Evolutionary conservation across 2,329 filamentous ascomycete genomes (phyloP).

Genomic region (Onygenales sp.): DNA sequence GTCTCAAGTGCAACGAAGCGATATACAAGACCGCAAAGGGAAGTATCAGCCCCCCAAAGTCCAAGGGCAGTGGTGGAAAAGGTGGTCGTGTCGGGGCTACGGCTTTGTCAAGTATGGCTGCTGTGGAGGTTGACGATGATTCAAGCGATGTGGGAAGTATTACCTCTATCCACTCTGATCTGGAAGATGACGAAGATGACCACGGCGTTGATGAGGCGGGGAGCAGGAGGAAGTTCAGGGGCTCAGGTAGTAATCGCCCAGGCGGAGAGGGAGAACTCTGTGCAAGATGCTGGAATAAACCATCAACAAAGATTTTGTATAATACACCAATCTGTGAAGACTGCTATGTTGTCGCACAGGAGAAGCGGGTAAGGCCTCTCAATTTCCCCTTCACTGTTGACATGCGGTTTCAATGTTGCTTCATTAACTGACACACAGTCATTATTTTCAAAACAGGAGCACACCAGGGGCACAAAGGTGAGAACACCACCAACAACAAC

Average conservation of each 20-base stretch:
- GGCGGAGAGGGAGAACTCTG: conserved; percentile 8
- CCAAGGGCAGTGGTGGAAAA: neutral
- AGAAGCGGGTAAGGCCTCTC: conserved; percentile 10
- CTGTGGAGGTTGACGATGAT: conserved; percentile 16
- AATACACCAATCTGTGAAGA: conserved; percentile 14
- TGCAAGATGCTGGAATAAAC: conserved; percentile 14
- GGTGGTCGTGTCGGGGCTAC: neutral
- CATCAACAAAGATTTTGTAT: conserved; percentile 14
- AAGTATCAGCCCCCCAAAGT: neutral
- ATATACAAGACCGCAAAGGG: neutral
- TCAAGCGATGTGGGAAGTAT: neutral
- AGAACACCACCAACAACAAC: neutral
- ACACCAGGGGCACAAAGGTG: conserved; percentile 4
- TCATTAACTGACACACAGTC: neutral
- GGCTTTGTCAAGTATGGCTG: neutral
- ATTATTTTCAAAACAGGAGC: conserved; percentile 3
- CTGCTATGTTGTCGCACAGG: conserved; percentile 11
- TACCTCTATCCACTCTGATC: neutral
- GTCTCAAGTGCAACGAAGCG: conserved; percentile 7
- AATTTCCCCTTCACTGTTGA: neutral
- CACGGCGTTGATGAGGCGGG: neutral
- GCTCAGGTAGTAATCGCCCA: neutral
- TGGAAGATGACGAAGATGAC: neutral
- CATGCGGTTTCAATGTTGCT: neutral
- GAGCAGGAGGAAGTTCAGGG: neutral